Base-by-base conservation (phyloP, 1,284 basidiomycete genomes). In the Tremellales sp. region DNA sequence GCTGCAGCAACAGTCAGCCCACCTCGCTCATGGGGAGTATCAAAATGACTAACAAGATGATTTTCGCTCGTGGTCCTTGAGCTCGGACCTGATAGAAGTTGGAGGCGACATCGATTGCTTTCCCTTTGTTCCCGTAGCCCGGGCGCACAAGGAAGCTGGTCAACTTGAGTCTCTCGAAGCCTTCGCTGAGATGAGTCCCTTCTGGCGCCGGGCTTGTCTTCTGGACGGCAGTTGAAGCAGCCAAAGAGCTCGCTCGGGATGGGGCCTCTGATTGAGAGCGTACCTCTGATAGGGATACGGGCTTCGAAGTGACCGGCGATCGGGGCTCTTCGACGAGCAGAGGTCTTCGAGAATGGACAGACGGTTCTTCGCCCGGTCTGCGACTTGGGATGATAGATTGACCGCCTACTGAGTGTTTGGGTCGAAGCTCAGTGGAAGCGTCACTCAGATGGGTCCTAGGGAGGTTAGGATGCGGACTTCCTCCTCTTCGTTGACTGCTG, bases 31-130 rank as follows among this genome's bases (percentile, higher is more conserved):
- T 21, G 43, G 35, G 13, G n/a, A 3, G 16, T 31, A 31, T 16
- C 29, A 31, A 31, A 26, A 42, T 3, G 27, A 39, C 65, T 51
- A 33, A 69, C 66, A 66, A 54, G 47, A 69, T 65, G 22, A 61
- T 51, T 50, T 66, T 65, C 34, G 51, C 60, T 21, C 50, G 53
- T 16, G 31, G 43, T 7, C 50, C 58, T 16, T 45, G 53, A 14
- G 61, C 45, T 28, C 63, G 44, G 7, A 67, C 65, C 14, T 51
- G 40, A 39, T 59, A 67, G 52, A 57, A 64, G 43, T 67, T 67
- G 4, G 61, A 51, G 12, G 48, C 36, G 29, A 67, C 59, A 5
- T 27, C 40, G n/a, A 67, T 37, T 7, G 39, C 35, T 35, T 41
- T 53, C 18, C 63, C 65, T 7, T 38, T 36, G 14, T 48, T 48